Evolutionary conservation across 2,329 filamentous ascomycete genomes (phyloP), one percentile per base, ranked within the genome.

Genomic region (Ophiostoma sp.): DNA sequence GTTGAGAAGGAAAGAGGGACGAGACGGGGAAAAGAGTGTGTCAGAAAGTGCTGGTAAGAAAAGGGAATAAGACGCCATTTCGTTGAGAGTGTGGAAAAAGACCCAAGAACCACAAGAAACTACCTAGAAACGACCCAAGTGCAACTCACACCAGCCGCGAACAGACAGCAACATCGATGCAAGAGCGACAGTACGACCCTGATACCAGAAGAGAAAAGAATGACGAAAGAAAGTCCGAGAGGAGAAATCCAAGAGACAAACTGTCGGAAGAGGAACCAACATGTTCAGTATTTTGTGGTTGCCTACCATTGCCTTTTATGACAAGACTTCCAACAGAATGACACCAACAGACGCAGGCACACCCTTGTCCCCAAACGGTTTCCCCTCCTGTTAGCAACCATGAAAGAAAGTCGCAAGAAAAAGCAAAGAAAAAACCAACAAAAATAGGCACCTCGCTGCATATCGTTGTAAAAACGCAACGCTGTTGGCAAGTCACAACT

Each of bases 351-450:
- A n/a, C 61, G 6, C 7, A 12, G 36, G n/a, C 57, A n/a, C n/a
- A 25, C n/a, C 59, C 59, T 22, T 64, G 33, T 64, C n/a, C 48
- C 7, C 50, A 55, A 22, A n/a, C n/a, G n/a, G 2, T 22, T 55
- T 39, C 36, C 36, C 61, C 61, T 66, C 61, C 36, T 42, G 36
- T 45, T 66, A 36, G 45, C 61, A n/a, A n/a, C 59, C 61, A 66
- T 28, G 61, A 45, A 66, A 36, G 36, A 66, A 12, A 45, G 22
- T 28, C 61, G 7, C 28, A 36, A 22, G 55, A 45, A 28, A n/a
- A 22, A 25, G 12, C n/a, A 28, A 25, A 28, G 22, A 39, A 22
- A 45, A 17, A 17, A 28, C 22, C 7, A 11, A 28, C 12, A 66
- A 25, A 9, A 45, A 45, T 7, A 25, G 9, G n/a, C 31, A 63